Conservation (phyloP, 1,284 basidiomycete species). For the Heterobasidion irregulare region DNA sequence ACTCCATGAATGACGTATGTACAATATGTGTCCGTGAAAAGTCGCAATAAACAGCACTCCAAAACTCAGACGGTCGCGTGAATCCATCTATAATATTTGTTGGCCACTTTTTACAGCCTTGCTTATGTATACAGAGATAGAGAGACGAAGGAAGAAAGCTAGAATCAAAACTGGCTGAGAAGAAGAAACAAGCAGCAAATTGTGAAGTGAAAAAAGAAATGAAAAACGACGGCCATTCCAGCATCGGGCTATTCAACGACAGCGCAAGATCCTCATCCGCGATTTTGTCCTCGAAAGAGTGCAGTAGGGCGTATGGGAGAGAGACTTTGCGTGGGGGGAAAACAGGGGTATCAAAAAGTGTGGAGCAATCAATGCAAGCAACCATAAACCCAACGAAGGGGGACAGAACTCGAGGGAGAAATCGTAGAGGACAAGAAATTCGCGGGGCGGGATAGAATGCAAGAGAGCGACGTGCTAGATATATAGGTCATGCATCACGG, state of each 20-base stretch:
- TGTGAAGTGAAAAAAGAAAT: slow-evolving; percentile 14
- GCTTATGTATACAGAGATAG: slow-evolving; percentile 27
- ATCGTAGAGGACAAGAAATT: slow-evolving; percentile 4
- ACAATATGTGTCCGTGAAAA: too few relatives aligned
- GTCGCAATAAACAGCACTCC: background rate
- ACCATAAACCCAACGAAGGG: slow-evolving; percentile 8
- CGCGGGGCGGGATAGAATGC: slow-evolving; percentile 5
- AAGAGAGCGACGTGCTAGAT: slow-evolving; percentile 14
- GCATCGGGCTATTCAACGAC: slow-evolving; percentile 18
- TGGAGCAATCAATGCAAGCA: slow-evolving; percentile 10
- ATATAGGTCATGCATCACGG: slow-evolving; percentile 9
- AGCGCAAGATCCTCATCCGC: slow-evolving; percentile 11
- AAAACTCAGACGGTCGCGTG: background rate
- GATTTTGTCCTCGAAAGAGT: slow-evolving; percentile 11
- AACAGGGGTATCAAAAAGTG: slow-evolving; percentile 5
- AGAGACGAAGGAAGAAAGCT: slow-evolving; percentile 7
- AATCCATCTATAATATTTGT: slow-evolving; percentile 26
- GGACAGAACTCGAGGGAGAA: slow-evolving; percentile 3
- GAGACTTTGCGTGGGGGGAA: slow-evolving; percentile 10
- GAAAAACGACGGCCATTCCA: slow-evolving; percentile 25
- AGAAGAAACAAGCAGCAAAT: slow-evolving; percentile 15
- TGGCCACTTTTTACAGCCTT: slow-evolving; percentile 28
- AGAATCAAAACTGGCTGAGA: slow-evolving; percentile 22
- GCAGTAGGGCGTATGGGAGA: slow-evolving; percentile 9
- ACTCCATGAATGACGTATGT: too few relatives aligned